phyloP scores from a whole-genome alignment of 805 yeast genomes.

The Teunomyces cretensis region DNA sequence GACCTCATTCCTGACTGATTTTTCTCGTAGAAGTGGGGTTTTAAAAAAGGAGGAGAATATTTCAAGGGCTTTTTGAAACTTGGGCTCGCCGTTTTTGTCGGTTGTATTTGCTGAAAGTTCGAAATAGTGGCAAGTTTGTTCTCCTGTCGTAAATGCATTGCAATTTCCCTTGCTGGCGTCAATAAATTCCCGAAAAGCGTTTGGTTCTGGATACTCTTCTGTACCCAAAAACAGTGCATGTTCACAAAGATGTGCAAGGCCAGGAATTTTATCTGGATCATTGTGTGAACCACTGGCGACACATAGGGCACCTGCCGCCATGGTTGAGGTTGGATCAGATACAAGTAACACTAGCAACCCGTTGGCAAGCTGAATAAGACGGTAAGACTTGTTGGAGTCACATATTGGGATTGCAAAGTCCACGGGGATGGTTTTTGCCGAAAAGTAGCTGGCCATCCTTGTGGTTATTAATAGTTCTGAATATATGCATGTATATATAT shows the following conservation, averaged over 20 bases:
- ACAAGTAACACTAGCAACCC: conserved; percentile 68
- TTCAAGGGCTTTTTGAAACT: conserved; percentile 46
- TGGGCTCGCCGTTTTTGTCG: conserved; percentile 24
- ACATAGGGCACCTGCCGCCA: conserved; percentile 68
- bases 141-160: conserved; percentile 72
- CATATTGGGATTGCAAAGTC: conserved; percentile 33
- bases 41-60: conserved; percentile 53
- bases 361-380: conserved; percentile 56
- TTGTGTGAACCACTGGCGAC: conserved; percentile 79
- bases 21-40: conserved; percentile 48
- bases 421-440: conserved; percentile 10
- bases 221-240: conserved; percentile 60
- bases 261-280: conserved; percentile 70
- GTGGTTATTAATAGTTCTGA: not conserved
- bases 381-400: conserved; percentile 39
- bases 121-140: conserved; percentile 62
- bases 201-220: conserved; percentile 50
- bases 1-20: conserved; percentile 49
- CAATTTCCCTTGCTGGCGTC: conserved; percentile 52
- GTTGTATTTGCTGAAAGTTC: conserved; percentile 51
- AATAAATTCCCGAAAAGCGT: conserved; percentile 44
- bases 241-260: conserved; percentile 89
- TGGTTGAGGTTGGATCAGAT: conserved; percentile 68
- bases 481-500: not conserved
- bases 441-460: conserved; percentile 2